Conservation (phyloP, 306 rosid species). For the Elaeagnus macrophylla region DNA sequence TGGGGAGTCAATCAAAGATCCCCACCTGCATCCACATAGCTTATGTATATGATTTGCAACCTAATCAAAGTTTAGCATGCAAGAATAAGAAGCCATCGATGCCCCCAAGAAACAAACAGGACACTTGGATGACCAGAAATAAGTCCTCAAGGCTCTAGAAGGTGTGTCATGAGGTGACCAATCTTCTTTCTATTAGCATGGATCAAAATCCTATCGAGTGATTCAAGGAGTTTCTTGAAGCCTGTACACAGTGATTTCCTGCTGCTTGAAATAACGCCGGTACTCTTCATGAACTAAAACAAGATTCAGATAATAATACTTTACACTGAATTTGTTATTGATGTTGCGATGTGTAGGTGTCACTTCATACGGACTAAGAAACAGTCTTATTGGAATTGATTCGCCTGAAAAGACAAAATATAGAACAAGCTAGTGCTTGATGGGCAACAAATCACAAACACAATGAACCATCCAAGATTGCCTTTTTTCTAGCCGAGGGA, state of each 20-base stretch:
- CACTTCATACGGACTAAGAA: slow-evolving; percentile 97
- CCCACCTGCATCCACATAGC: slow-evolving; percentile 12
- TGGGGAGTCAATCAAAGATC: neutral
- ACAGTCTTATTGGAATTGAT: slow-evolving; percentile 94
- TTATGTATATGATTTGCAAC: slow-evolving; percentile 32
- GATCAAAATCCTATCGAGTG: slow-evolving; percentile 14
- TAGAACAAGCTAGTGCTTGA: slow-evolving; percentile 3
- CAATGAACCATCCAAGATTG: neutral
- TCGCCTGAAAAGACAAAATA: slow-evolving; percentile 53
- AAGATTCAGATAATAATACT: slow-evolving; percentile 89
- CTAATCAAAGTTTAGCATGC: slow-evolving; percentile 17
- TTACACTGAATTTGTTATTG: slow-evolving; percentile 94
- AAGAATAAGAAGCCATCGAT: slow-evolving; percentile 18
- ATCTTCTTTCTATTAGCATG: slow-evolving; percentile 20
- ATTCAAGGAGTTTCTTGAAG: slow-evolving; percentile 60
- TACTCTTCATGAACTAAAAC: slow-evolving; percentile 97
- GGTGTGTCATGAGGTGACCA: slow-evolving; percentile 20
- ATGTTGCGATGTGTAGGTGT: slow-evolving; percentile 92
- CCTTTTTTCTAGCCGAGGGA: no score
- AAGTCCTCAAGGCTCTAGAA: slow-evolving; percentile 30
- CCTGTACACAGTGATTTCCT: slow-evolving; percentile 94
- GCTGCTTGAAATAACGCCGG: slow-evolving; percentile 97
- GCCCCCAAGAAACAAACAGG: slow-evolving; percentile 14
- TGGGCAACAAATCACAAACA: neutral
- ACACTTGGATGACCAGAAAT: slow-evolving; percentile 5